These are phyloP conservation scores for Malus orientalis DNA, from an alignment of 306 rosid species.

Conservation along the genomic window DNA sequence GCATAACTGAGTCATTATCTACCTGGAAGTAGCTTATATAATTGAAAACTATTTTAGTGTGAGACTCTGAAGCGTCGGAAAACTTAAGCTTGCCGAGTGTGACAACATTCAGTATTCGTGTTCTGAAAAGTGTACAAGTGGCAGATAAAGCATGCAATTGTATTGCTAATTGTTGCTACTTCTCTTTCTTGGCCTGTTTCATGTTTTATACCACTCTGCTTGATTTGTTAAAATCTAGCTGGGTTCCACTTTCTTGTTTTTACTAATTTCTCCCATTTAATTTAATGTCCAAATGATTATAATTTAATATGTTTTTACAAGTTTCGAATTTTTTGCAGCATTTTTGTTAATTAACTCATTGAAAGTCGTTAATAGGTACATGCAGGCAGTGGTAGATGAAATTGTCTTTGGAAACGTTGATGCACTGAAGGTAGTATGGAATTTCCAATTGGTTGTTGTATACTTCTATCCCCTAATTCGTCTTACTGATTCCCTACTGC, in stretches of 20 bases:
- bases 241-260: not conserved
- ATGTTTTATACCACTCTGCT: not conserved
- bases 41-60: not conserved
- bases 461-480: conserved; percentile 10
- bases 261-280: not conserved
- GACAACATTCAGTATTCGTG: not conserved
- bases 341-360: not conserved
- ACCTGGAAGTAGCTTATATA: not conserved
- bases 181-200: not conserved
- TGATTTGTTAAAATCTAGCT: not conserved
- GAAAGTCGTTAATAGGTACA: conserved; percentile 54
- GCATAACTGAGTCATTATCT: not conserved
- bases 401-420: conserved; percentile 59
- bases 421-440: conserved; percentile 52
- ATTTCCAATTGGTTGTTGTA: not conserved
- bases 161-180: not conserved
- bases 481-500: conserved; percentile 21
- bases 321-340: not conserved
- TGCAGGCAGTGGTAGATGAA: conserved; percentile 99
- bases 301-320: not conserved
- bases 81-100: not conserved
- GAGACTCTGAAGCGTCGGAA: not conserved
- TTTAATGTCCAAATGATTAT: not conserved
- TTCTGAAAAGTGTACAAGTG: not conserved
- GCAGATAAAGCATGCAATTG: not conserved